Conservation (phyloP, 2,329 filamentous ascomycete genomes). For the Fusarium sterilihyphosum region DNA sequence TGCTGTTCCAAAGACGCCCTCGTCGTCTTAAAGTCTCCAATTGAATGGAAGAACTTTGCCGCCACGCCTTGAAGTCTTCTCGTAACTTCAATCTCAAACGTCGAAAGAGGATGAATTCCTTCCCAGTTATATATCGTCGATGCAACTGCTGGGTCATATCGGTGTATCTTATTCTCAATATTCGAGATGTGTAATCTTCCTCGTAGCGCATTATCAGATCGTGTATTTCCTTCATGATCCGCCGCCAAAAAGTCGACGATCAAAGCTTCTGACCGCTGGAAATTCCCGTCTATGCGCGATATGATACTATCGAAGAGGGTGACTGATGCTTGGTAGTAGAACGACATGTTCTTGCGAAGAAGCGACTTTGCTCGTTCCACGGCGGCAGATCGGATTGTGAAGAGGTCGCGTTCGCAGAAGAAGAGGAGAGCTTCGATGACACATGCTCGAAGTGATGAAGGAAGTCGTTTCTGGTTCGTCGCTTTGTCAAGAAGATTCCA, state of each 20-base stretch:
- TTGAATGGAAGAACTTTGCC: conserved; percentile 47
- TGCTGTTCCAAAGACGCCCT: conserved; percentile 46
- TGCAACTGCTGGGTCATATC: conserved; percentile 45
- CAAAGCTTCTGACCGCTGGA: conserved; percentile 39
- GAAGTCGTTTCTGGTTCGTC: conserved; percentile 21
- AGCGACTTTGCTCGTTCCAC: conserved; percentile 40
- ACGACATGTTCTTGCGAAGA: conserved; percentile 44
- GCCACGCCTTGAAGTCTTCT: conserved; percentile 46
- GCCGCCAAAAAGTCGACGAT: conserved; percentile 41
- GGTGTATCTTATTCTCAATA: conserved; percentile 49
- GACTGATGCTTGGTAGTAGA: conserved; percentile 46
- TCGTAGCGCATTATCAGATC: conserved; percentile 43
- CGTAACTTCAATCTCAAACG: conserved; percentile 48
- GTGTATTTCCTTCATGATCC: conserved; percentile 18
- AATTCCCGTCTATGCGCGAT: conserved; percentile 40
- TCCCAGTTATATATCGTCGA: conserved; percentile 47
- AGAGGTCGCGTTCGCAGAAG: conserved; percentile 46
- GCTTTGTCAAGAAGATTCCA: conserved; percentile 43
- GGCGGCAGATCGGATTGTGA: conserved; percentile 38
- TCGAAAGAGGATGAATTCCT: conserved; percentile 43
- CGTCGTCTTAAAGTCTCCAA: conserved; percentile 46
- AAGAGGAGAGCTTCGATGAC: conserved; percentile 45
- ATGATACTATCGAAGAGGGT: conserved; percentile 48
- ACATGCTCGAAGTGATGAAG: conserved; percentile 19
- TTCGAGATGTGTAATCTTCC: conserved; percentile 49